A percentile compares a stretch with the other conserved stretches of the same genome.
Conservation (phyloP, 805 yeast species). For the Saturnispora gosingensis region DNA sequence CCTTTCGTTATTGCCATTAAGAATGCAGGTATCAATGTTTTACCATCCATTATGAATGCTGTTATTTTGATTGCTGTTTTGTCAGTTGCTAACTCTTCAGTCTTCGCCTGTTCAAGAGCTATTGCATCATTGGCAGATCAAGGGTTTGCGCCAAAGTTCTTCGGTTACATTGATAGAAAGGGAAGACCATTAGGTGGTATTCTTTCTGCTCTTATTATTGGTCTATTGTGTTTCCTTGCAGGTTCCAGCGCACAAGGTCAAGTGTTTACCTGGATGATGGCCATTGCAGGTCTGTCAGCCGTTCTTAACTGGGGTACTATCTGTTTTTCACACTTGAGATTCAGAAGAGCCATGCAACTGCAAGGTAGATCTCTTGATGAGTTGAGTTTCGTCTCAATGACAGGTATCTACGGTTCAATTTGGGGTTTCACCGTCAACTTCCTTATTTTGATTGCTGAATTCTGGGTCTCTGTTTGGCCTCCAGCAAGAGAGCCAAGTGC, state of each 20-base stretch:
- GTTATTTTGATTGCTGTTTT: constrained; percentile 64
- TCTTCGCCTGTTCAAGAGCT: constrained; percentile 66
- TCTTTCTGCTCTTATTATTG: constrained; percentile 41
- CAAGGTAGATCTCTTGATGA: constrained; percentile 68
- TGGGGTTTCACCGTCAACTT: constrained; percentile 51
- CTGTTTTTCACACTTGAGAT: constrained; percentile 58
- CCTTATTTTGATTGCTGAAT: constrained; percentile 62
- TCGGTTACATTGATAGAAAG: constrained; percentile 61
- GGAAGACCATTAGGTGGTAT: constrained; percentile 77
- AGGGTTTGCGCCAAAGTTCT: constrained; percentile 53
- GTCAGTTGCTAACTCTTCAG: constrained; percentile 70
- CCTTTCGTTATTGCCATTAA: constrained; percentile 70
- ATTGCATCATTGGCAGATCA: constrained; percentile 60
- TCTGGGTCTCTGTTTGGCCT: constrained; percentile 78
- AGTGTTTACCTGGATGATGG: constrained; percentile 67
- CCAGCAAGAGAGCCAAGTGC: constrained; percentile 49
- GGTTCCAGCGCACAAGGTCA: constrained; percentile 47
- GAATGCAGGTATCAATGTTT: constrained; percentile 50
- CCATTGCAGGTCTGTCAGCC: constrained; percentile 72
- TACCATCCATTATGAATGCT: constrained; percentile 67
- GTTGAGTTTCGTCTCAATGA: constrained; percentile 54
- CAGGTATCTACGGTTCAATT: constrained; percentile 60
- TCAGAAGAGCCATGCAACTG: constrained; percentile 53
- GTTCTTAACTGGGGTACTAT: constrained; percentile 74
- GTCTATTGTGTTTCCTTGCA: constrained; percentile 52